Evolutionary conservation across 371 early-diverging fungal species (phyloP), one percentile per base, ranked within the genome.

Genomic region (Batkoa obscura): DNA sequence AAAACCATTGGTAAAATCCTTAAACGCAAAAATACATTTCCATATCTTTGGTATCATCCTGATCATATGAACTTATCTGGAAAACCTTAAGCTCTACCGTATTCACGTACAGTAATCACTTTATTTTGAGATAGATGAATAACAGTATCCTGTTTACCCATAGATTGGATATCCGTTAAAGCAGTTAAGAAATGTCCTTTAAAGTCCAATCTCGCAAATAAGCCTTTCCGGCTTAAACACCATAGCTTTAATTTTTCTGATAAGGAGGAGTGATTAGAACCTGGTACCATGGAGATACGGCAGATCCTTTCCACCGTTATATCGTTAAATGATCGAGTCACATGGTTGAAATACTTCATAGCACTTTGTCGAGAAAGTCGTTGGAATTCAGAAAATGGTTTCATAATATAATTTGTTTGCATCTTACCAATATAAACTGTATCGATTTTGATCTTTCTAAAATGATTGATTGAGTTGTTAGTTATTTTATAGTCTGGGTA

Each of bases 1-100:
- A 23, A 23, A 23, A 23, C 23, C 23, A 23, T 23, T 23, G 23
- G 23, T 23, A 23, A 23, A 23, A 23, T 23, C 23, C 23, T 23
- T 23, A 23, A 23, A 23, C 23, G 23, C 23, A 23, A 23, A 23
- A 23, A 23, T 23, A 23, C 23, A 23, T 23, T 23, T 23, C 23
- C 23, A 0, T 23, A 43, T 71, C 72, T 12, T 64, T 66, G 34
- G 66, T 58, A 30, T 59, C 58, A 36, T 61, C 61, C 60, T n/a
- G 62, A 58, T 31, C 77, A 73, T 34, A 62, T 54, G 43, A 79
- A 80, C 1, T 58, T 50, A 53, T 81, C 80, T 0, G 81, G 80
- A 60, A 81, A 81, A 3, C 80, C 78, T 61, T 81, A 79, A 1
- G 71, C 72, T 5, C 81, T 67, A 8, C 80, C 80, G 47, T 66